These are phyloP conservation scores for Solanum hybrid DNA, from an alignment of 305 asterid genomes.

Conservation along the genomic window DNA sequence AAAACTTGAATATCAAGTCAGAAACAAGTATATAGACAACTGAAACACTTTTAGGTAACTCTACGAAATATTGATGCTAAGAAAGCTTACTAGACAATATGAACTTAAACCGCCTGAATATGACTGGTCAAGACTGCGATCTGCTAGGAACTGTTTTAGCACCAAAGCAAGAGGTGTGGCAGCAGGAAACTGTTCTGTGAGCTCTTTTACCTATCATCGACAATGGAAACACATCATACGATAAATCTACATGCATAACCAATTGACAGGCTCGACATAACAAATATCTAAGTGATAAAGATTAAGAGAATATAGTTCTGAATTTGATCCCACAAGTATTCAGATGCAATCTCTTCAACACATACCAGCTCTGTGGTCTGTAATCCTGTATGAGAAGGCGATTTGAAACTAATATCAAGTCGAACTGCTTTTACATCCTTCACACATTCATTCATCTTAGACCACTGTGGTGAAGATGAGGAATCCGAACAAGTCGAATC, in stretches of 20 bases:
- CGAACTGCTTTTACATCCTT: slow-evolving; percentile 76
- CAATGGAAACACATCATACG: background rate
- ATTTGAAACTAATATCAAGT: slow-evolving; percentile 95
- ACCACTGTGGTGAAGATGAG: slow-evolving; percentile 35
- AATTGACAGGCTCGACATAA: background rate
- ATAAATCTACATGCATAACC: background rate
- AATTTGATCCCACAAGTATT: slow-evolving; percentile 9
- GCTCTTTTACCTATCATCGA: slow-evolving; percentile 71
- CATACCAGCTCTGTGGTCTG: slow-evolving; percentile 97
- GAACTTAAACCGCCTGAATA: slow-evolving; percentile 98
- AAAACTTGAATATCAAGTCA: background rate
- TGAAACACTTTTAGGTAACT: background rate
- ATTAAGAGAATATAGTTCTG: background rate
- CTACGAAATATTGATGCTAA: background rate
- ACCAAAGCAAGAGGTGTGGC: slow-evolving; percentile 86
- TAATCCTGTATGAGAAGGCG: slow-evolving; percentile 93
- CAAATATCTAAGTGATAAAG: slow-evolving; percentile 7
- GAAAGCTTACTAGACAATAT: slow-evolving; percentile 75
- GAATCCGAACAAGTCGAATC: slow-evolving; percentile 37
- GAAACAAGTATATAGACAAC: background rate
- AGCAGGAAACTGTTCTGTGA: slow-evolving; percentile 87
- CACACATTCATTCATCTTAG: slow-evolving; percentile 28
- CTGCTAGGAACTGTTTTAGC: slow-evolving; percentile 95
- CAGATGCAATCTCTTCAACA: slow-evolving; percentile 7
- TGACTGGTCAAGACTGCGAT: slow-evolving; percentile 94